phyloP scores from a whole-genome alignment of 2,329 filamentous ascomycete species.

The Sporothrix globosa region DNA sequence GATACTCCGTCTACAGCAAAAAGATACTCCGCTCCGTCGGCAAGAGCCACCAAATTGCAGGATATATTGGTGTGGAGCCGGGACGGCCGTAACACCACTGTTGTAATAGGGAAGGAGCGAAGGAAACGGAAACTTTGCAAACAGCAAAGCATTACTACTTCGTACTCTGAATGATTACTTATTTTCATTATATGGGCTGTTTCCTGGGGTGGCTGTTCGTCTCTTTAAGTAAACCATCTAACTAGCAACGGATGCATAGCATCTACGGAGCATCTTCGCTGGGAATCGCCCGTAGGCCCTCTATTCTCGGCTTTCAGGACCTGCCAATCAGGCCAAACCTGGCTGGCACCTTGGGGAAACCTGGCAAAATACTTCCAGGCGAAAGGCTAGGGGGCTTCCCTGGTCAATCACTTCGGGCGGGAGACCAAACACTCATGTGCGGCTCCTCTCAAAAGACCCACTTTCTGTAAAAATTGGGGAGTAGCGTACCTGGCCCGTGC shows the following conservation, averaged over 20 bases:
- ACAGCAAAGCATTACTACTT: no score
- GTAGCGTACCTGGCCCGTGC: slow-evolving; percentile 23
- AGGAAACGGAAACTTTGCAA: no score
- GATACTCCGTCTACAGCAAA: slow-evolving; percentile 21
- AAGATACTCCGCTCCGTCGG: slow-evolving; percentile 25
- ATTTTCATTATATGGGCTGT: no score
- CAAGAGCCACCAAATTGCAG: neutral
- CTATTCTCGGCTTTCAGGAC: neutral
- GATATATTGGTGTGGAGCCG: neutral
- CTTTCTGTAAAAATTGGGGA: slow-evolving; percentile 18
- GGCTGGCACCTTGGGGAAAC: neutral
- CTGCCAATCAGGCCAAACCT: neutral
- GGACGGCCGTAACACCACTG: neutral
- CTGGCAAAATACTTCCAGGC: slow-evolving; percentile 21
- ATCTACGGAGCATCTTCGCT: slow-evolving; percentile 16
- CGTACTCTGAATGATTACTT: no score
- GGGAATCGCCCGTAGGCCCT: neutral
- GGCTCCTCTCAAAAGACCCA: neutral
- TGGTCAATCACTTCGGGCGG: neutral
- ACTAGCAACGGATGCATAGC: neutral
- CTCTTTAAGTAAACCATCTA: neutral
- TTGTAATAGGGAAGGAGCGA: no score
- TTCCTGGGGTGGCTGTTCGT: neutral
- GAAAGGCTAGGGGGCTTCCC: neutral
- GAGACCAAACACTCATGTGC: neutral